Percentiles rank a stretch among this genome's conserved stretches.
These are phyloP conservation scores for Solanum pinnatisectum DNA, from an alignment of 257 asterid genomes.

Conservation along the genomic window DNA sequence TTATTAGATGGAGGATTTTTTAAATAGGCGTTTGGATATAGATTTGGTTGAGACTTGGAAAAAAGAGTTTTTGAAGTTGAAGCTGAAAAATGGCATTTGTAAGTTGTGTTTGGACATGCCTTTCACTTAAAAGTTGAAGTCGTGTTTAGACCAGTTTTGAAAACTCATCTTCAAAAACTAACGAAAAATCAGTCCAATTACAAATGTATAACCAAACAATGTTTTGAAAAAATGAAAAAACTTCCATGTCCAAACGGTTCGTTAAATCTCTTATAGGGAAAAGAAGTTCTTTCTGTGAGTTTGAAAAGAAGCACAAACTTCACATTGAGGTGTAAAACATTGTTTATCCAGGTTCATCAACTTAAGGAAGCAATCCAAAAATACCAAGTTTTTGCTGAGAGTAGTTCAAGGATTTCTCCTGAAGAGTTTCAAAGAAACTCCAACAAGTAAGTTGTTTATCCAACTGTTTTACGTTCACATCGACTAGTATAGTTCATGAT, in stretches of 20 bases:
- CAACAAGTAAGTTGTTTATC: constrained; percentile 5
- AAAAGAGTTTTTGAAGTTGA: neutral
- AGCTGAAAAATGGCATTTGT: neutral
- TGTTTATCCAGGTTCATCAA: constrained; percentile 4
- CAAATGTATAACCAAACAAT: neutral
- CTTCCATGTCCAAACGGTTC: neutral
- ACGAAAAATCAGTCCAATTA: neutral
- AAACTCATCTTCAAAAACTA: neutral
- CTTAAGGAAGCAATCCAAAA: constrained; percentile 9
- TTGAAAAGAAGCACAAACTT: neutral
- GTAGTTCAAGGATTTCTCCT: neutral
- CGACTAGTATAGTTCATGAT: neutral
- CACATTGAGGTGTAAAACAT: neutral
- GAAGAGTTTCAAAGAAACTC: neutral
- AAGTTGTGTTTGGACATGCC: neutral
- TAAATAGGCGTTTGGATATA: neutral
- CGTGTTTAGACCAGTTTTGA: neutral
- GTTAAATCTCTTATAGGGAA: neutral
- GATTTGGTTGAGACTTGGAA: neutral
- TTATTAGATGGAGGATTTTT: neutral
- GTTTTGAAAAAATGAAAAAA: neutral
- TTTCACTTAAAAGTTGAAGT: neutral
- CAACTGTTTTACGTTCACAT: neutral
- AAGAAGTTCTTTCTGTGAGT: neutral
- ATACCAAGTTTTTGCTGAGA: constrained; percentile 2